phyloP scores from a whole-genome alignment of 2,329 filamentous ascomycete genomes.

The Cytospora leucostoma region DNA sequence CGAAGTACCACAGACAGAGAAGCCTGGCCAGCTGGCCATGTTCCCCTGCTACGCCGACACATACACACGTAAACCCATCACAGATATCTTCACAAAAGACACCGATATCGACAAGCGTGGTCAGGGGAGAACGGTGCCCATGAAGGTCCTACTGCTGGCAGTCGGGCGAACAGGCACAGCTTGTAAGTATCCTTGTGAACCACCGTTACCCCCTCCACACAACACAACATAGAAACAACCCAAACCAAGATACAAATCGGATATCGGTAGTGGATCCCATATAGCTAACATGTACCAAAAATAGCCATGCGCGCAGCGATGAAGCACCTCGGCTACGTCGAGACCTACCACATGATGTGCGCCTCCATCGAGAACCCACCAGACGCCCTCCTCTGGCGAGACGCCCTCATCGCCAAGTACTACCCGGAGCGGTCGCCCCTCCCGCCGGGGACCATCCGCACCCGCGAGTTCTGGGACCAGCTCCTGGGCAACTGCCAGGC shows the following conservation, averaged over 20 bases:
- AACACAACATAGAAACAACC: not conserved
- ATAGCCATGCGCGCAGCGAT: slow-evolving; percentile 65
- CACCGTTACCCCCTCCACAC: not conserved
- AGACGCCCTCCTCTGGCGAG: slow-evolving; percentile 70
- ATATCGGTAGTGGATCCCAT: not conserved
- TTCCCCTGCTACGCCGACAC: slow-evolving; percentile 33
- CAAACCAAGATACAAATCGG: not conserved
- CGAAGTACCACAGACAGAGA: slow-evolving; percentile 2
- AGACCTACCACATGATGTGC: slow-evolving; percentile 75
- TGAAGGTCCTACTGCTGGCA: slow-evolving; percentile 70
- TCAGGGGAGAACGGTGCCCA: slow-evolving; percentile 66
- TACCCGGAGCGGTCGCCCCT: slow-evolving; percentile 61
- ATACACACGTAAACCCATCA: slow-evolving; percentile 47
- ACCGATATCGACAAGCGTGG: slow-evolving; percentile 67
- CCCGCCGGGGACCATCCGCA: slow-evolving; percentile 33
- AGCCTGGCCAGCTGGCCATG: slow-evolving; percentile 16
- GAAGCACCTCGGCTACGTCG: slow-evolving; percentile 65
- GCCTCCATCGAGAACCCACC: slow-evolving; percentile 68
- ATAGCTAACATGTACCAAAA: slow-evolving; percentile 1
- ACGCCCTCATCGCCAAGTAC: slow-evolving; percentile 57
- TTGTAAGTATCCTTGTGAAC: slow-evolving; percentile 48
- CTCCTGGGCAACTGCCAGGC: slow-evolving; percentile 67
- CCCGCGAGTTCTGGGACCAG: slow-evolving; percentile 68
- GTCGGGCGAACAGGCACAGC: slow-evolving; percentile 71
- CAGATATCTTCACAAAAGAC: slow-evolving; percentile 64